Evolutionary conservation across 1,284 basidiomycete species (phyloP).

Genomic region (Anthracocystis panici-leucophaei): DNA sequence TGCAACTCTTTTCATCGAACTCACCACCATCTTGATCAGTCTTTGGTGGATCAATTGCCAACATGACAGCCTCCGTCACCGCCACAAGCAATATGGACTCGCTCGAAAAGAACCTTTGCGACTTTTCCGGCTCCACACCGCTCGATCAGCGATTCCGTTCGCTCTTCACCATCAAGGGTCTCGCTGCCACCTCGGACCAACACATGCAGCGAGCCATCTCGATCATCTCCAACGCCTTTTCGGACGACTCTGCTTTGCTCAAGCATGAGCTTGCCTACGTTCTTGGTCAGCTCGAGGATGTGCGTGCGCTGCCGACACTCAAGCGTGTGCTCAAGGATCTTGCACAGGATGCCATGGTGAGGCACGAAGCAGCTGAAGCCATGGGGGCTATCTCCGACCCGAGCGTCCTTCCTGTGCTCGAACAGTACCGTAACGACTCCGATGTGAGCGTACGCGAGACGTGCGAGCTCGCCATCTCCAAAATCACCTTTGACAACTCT

Average conservation of each 20-base stretch:
- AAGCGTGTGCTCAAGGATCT: slow-evolving; percentile 80
- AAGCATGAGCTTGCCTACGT: slow-evolving; percentile 99
- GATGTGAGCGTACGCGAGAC: slow-evolving; percentile 91
- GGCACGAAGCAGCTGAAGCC: slow-evolving; percentile 98
- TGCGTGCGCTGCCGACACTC: slow-evolving; percentile 82
- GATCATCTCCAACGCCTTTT: slow-evolving; percentile 88
- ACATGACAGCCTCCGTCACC: slow-evolving; percentile 27
- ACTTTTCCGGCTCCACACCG: slow-evolving; percentile 76
- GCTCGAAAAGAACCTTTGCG: slow-evolving; percentile 58
- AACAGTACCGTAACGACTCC: slow-evolving; percentile 79
- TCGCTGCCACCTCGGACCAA: slow-evolving; percentile 71
- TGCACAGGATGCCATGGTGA: slow-evolving; percentile 92
- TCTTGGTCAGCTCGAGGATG: slow-evolving; percentile 87
- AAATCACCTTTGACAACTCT: slow-evolving; percentile 89
- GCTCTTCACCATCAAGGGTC: slow-evolving; percentile 90
- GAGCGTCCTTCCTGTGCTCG: slow-evolving; percentile 79
- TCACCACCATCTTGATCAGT: not conserved
- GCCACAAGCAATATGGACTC: slow-evolving; percentile 44
- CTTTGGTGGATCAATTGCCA: not conserved
- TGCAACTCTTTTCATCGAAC: not conserved
- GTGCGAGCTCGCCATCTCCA: slow-evolving; percentile 94
- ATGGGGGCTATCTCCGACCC: slow-evolving; percentile 90
- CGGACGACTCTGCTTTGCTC: slow-evolving; percentile 87
- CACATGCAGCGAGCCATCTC: slow-evolving; percentile 75
- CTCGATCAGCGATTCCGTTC: slow-evolving; percentile 92